Evolutionary conservation across 768 basidiomycete species (phyloP).

Genomic region (Imleria badia): DNA sequence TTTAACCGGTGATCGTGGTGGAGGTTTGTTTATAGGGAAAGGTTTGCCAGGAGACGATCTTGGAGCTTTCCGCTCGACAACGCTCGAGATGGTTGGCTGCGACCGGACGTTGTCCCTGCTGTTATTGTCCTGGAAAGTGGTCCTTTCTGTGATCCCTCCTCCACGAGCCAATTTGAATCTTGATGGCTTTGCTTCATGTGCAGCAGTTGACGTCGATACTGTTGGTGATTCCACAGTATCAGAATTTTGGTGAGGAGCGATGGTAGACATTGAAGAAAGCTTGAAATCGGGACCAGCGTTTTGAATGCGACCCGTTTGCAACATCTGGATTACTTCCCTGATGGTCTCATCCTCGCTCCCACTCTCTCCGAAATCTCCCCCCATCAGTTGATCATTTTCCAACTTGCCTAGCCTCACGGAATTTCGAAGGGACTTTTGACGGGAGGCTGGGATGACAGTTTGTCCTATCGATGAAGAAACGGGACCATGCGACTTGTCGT

Average conservation of each 20-base stretch:
- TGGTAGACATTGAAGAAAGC: slow-evolving; percentile 1
- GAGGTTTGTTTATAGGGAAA: slow-evolving; percentile 20
- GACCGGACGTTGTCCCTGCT: slow-evolving; percentile 32
- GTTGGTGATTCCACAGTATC: not conserved
- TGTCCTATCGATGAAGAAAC: slow-evolving; percentile 42
- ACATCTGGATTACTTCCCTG: slow-evolving; percentile 51
- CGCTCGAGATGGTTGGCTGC: slow-evolving; percentile 30
- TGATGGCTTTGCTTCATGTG: slow-evolving; percentile 39
- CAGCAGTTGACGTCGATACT: not conserved
- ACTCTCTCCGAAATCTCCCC: slow-evolving; percentile 50
- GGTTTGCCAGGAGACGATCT: slow-evolving; percentile 3
- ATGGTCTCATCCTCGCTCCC: slow-evolving; percentile 51
- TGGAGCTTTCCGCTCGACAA: slow-evolving; percentile 26
- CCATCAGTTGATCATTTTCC: slow-evolving; percentile 50
- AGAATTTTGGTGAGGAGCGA: not conserved
- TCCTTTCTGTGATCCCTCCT: not conserved
- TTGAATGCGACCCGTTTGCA: slow-evolving; percentile 50
- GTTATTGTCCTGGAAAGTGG: slow-evolving; percentile 27
- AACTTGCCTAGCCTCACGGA: slow-evolving; percentile 59
- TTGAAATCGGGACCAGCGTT: slow-evolving; percentile 51
- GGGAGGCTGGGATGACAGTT: slow-evolving; percentile 43
- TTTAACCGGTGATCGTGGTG: not conserved
- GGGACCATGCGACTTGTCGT: slow-evolving; percentile 39
- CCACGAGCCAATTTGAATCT: slow-evolving; percentile 43
- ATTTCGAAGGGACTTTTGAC: slow-evolving; percentile 47